Conservation (phyloP, 164 flowering plant species). For the Annona squamosa region DNA sequence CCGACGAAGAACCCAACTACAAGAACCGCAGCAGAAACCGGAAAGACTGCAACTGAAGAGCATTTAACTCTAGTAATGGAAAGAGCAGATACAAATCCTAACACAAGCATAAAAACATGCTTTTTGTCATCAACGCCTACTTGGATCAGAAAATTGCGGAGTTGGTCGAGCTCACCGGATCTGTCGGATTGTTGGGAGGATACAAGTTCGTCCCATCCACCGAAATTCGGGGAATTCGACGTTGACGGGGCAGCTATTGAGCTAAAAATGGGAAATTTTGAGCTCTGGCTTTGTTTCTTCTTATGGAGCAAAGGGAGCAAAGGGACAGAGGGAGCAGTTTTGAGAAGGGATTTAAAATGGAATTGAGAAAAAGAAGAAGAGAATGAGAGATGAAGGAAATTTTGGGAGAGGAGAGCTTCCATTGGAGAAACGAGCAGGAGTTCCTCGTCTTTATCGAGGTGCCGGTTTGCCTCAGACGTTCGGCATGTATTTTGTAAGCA, state of each 20-base stretch:
- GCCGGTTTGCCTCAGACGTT: too few species aligned
- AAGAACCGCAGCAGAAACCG: conserved; percentile 63
- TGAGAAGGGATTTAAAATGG: conserved; percentile 17
- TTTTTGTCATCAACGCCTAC: conserved; percentile 59
- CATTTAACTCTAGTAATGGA: conserved; percentile 65
- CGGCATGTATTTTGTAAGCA: too few species aligned
- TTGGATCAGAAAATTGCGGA: conserved; percentile 39
- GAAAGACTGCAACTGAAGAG: conserved; percentile 53
- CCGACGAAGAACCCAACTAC: conserved; percentile 71
- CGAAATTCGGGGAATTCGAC: conserved; percentile 25
- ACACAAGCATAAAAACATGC: conserved; percentile 45
- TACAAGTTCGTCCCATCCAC: conserved; percentile 72
- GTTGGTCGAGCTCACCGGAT: conserved; percentile 46
- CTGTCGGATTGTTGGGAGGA: conserved; percentile 18
- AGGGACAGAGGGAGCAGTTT: conserved; percentile 7
- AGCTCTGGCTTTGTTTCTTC: conserved; percentile 12
- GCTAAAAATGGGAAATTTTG: conserved; percentile 13
- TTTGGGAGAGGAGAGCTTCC: conserved; percentile 10
- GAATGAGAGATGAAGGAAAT: neutral
- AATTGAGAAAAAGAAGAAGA: conserved; percentile 8
- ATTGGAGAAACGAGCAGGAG: neutral
- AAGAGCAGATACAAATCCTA: conserved; percentile 65
- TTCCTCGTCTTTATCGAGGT: too few species aligned
- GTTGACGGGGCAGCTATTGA: conserved; percentile 20
- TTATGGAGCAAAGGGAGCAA: conserved; percentile 13